A percentile compares a stretch with the other conserved stretches of the same genome.
These are phyloP conservation scores for Fragilariopsis cylindrus DNA, from an alignment of 108 stramenopile species.

Conservation along the genomic window DNA sequence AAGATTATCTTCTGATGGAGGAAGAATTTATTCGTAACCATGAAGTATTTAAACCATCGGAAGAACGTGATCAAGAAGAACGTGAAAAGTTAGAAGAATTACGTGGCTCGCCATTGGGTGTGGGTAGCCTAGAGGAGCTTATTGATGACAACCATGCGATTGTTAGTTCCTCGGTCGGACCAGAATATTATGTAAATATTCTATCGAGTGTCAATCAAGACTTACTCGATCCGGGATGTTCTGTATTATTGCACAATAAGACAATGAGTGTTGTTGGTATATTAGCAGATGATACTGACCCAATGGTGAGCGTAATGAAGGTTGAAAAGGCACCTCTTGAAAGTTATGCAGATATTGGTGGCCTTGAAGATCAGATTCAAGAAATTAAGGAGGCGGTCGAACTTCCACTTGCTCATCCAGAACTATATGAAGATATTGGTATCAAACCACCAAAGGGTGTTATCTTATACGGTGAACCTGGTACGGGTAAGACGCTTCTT, in stretches of 20 bases:
- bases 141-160: constrained; percentile 99
- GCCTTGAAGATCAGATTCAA: constrained; percentile 98
- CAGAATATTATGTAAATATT: constrained; percentile 99
- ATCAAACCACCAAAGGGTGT: constrained; percentile 98
- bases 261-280: constrained; percentile 98
- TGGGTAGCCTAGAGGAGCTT: constrained; percentile 98
- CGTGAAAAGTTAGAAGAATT: constrained; percentile 98
- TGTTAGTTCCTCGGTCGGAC: constrained; percentile 92
- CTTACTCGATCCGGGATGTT: constrained; percentile 96
- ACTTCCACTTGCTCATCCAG: constrained; percentile 97
- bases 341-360: constrained; percentile 98
- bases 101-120: constrained; percentile 94
- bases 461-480: constrained; percentile 97
- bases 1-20: constrained; percentile 98
- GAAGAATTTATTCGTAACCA: constrained; percentile 99
- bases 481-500: constrained; percentile 97
- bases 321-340: constrained; percentile 99
- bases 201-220: constrained; percentile 98
- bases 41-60: constrained; percentile 97
- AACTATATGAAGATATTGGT: constrained; percentile 98
- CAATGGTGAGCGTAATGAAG: constrained; percentile 99
- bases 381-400: constrained; percentile 99
- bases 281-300: constrained; percentile 96
- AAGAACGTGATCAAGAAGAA: constrained; percentile 96
- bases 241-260: constrained; percentile 98